These are phyloP conservation scores for Oryza punctata DNA, from an alignment of 176 grass and related monocot species.

Conservation along the genomic window DNA sequence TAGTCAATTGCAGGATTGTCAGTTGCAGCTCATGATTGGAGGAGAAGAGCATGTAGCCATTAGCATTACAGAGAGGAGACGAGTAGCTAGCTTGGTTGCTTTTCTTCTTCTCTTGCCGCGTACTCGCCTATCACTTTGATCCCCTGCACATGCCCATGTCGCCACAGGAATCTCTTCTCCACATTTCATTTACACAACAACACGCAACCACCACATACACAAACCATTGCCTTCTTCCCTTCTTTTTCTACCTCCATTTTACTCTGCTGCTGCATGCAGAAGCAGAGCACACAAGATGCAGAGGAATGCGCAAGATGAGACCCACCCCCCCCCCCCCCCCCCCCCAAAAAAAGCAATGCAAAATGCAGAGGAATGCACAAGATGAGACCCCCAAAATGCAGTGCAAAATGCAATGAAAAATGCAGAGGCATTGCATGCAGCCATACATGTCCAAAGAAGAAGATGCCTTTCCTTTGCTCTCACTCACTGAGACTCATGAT, in stretches of 20 bases:
- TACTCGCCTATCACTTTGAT: neutral
- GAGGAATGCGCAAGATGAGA: too few relatives aligned
- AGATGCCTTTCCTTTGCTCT: neutral
- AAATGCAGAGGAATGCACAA: neutral
- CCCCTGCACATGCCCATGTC: constrained; percentile 33
- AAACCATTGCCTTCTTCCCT: neutral
- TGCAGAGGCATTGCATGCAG: neutral
- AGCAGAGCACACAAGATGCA: too few relatives aligned
- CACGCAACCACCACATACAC: neutral
- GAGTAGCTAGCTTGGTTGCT: neutral
- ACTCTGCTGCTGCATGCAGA: too few relatives aligned
- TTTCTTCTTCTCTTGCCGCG: neutral
- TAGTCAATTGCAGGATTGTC: neutral
- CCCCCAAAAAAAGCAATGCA: neutral
- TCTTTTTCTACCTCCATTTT: too few relatives aligned
- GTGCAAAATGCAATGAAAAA: too few relatives aligned
- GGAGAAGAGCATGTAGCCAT: neutral
- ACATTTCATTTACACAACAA: neutral
- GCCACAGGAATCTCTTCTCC: neutral
- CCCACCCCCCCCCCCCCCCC: too few relatives aligned
- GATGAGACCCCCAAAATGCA: too few relatives aligned
- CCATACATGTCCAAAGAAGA: neutral
- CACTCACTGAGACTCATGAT: neutral
- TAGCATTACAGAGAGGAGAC: neutral
- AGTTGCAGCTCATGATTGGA: neutral